Base-by-base conservation (phyloP, 2,329 filamentous ascomycete genomes). In the Trichoderma brevicompactum region DNA sequence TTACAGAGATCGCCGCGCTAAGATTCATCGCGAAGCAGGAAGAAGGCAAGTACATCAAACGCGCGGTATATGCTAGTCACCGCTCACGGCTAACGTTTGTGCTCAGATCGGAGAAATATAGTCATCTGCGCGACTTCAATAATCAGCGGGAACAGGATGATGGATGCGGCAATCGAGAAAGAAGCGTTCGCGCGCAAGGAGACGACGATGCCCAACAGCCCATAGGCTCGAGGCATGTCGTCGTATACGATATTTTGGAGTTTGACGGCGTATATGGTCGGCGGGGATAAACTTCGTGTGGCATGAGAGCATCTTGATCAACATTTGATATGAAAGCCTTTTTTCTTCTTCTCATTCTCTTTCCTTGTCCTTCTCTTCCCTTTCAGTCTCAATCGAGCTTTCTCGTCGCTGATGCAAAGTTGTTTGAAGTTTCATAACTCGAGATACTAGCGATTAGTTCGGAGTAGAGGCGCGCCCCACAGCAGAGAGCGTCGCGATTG, bases 121-220 rank as follows among this genome's bases (percentile, higher is more conserved):
- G 83, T 99, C 55, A 94, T 99, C 73, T 96, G 92, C 76, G 94
- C 95, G 56, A 99, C 95, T 15, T 92, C 91, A 62, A 89, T 99
- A 48, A 87, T 98, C 66, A 96, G 88, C 79, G 95, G 96, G 34
- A 92, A 94, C 76, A 88, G 85, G 73, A 92, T 97, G 80, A 94
- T 99, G 84, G 90, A 92, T 55, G 88, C 89, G 53, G 92, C 91
- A 64, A 89, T 94, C 71, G 92, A 95, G 81, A 90, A 84, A 74
- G 83, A 81, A 53, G 85, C 83, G 32, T 91, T 89, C 75, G 82
- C 82, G 48, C 65, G 59, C 59, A 83, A 77, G 70, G 79, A 82
- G 59, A 69, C 63, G 56, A 65, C 61, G 59, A 66, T 65, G 53
- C 61, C 72, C 48, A 62, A 34, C 59, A 68, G 63, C 53, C 56